Conservation (phyloP, 345 rosid species). For the Erucastrum elatum region DNA sequence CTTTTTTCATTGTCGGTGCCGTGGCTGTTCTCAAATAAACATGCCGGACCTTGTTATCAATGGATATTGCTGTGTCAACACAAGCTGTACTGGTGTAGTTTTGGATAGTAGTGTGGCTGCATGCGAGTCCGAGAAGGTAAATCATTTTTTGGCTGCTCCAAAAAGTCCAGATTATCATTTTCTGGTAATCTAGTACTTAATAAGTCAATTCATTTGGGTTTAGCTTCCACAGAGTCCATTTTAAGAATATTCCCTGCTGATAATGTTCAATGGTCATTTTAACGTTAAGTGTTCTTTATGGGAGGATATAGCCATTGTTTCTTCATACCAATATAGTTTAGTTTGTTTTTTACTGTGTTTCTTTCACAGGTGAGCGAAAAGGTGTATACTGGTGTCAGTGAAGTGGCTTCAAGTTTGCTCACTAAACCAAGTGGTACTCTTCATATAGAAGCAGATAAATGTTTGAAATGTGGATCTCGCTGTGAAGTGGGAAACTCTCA, state of each 20-base stretch:
- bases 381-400: conserved; percentile 31
- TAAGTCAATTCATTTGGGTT: not conserved
- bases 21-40: conserved; percentile 66
- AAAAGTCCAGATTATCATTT: conserved; percentile 36
- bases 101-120: conserved; percentile 42
- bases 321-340: not conserved
- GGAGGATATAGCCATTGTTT: not conserved
- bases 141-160: conserved; percentile 25
- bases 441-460: conserved; percentile 47
- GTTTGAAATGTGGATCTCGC: conserved; percentile 62
- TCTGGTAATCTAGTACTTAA: conserved; percentile 44
- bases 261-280: not conserved
- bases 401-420: conserved; percentile 40
- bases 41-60: conserved; percentile 64
- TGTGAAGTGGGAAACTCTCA: conserved; percentile 47
- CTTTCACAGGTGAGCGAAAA: conserved; percentile 41
- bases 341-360: not conserved
- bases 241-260: not conserved
- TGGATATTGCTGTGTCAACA: conserved; percentile 61
- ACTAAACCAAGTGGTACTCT: conserved; percentile 29
- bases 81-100: conserved; percentile 66
- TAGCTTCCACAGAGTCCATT: conserved; percentile 7
- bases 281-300: not conserved
- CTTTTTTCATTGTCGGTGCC: conserved; percentile 66
- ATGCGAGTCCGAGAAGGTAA: conserved; percentile 47